phyloP scores from a whole-genome alignment of 208 protist species.

The Acanthamoeba rhysodes region DNA sequence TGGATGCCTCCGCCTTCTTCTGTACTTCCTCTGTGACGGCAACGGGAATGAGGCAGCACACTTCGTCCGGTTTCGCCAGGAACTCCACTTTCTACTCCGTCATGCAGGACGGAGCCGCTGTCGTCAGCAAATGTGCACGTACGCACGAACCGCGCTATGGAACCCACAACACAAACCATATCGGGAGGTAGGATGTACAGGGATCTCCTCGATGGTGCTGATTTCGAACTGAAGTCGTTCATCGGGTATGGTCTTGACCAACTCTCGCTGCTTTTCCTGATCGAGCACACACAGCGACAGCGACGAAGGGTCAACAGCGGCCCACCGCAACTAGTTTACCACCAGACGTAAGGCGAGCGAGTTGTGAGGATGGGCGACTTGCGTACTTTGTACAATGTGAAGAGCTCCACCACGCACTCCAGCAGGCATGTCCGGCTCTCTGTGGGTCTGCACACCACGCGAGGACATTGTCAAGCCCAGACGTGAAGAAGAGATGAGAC shows the following conservation, averaged over 20 bases:
- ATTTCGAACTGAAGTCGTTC: constrained; percentile 42
- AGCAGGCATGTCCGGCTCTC: constrained; percentile 32
- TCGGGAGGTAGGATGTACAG: background rate
- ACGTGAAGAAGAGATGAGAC: background rate
- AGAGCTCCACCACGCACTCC: constrained; percentile 26
- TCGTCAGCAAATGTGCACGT: background rate
- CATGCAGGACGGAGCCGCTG: background rate
- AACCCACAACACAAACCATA: background rate
- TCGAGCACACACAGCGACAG: background rate
- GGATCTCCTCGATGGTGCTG: constrained; percentile 28
- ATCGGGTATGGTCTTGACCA: constrained; percentile 4
- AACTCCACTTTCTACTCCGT: background rate
- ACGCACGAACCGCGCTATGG: background rate
- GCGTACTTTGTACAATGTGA: constrained; percentile 28
- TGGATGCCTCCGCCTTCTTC: background rate
- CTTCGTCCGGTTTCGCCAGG: background rate
- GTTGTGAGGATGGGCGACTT: background rate
- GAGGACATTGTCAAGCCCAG: background rate
- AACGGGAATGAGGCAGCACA: background rate
- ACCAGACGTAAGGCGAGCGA: too few relatives aligned
- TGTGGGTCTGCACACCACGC: background rate
- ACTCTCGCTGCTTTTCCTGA: background rate
- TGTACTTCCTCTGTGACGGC: background rate
- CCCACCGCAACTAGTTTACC: too few relatives aligned
- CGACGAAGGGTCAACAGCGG: too few relatives aligned